A percentile compares a stretch with the other conserved stretches of the same genome.
Conservation (phyloP, 2,329 filamentous ascomycete genomes). For the Aspergillus pseudotamarii region DNA sequence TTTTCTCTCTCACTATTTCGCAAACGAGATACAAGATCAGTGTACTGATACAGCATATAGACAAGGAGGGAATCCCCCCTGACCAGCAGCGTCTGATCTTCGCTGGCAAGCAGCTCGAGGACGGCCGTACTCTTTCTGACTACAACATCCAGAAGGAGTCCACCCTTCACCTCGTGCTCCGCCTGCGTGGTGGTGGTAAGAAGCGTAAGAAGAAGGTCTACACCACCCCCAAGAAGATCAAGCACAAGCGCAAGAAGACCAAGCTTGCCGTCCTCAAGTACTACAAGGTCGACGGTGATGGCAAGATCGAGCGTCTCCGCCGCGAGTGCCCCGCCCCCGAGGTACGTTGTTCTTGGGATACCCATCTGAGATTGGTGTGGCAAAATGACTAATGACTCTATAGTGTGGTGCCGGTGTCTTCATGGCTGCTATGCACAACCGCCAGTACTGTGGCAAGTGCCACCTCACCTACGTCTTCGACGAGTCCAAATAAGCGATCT, state of each 20-base stretch:
- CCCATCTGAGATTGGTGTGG: constrained; percentile 4
- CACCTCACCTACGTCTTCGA: constrained; percentile 73
- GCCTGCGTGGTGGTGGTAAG: constrained; percentile 98
- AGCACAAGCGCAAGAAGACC: constrained; percentile 99
- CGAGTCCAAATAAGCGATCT: constrained; percentile 58
- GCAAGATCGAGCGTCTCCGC: constrained; percentile 99
- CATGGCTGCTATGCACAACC: constrained; percentile 99
- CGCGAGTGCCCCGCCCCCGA: constrained; percentile 94
- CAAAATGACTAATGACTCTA: constrained; percentile 38
- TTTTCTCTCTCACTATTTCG: background rate
- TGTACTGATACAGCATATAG: constrained; percentile 51
- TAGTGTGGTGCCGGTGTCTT: constrained; percentile 99
- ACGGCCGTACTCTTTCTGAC: constrained; percentile 97
- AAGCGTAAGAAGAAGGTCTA: constrained; percentile 99
- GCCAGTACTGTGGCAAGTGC: constrained; percentile 88
- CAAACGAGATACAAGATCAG: background rate
- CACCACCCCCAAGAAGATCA: constrained; percentile 99
- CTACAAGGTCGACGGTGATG: constrained; percentile 99
- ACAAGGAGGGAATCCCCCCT: constrained; percentile 99
- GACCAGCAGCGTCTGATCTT: constrained; percentile 99
- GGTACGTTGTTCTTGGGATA: constrained; percentile 57
- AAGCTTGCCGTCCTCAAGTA: constrained; percentile 99
- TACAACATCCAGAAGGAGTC: constrained; percentile 99
- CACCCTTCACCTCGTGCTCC: constrained; percentile 95
- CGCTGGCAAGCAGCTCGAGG: constrained; percentile 99